These are phyloP conservation scores for Phanerochaete carnosa DNA, from an alignment of 768 basidiomycete genomes.

Conservation along the genomic window DNA sequence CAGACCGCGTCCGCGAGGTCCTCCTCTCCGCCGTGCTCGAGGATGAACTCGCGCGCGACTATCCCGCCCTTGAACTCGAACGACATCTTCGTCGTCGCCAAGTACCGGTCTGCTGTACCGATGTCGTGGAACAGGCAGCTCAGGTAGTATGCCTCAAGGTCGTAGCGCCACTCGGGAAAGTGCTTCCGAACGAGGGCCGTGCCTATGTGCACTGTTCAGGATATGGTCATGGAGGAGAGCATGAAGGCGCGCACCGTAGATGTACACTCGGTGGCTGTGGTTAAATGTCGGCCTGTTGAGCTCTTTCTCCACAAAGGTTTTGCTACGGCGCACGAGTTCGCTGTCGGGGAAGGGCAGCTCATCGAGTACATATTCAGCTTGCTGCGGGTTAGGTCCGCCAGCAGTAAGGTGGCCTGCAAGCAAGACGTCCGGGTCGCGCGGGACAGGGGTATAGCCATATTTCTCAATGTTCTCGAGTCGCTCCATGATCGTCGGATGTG, in stretches of 20 bases:
- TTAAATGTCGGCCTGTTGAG: conserved; percentile 44
- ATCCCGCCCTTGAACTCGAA: conserved; percentile 58
- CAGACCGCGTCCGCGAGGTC: conserved; percentile 52
- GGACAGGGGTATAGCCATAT: conserved; percentile 48
- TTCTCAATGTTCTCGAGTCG: conserved; percentile 7
- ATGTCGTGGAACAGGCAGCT: conserved; percentile 52
- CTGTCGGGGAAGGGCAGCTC: conserved; percentile 45
- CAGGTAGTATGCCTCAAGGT: conserved; percentile 48
- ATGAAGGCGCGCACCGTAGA: conserved; percentile 37
- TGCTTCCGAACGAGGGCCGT: conserved; percentile 43
- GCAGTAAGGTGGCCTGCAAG: conserved; percentile 44
- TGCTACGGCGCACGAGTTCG: conserved; percentile 26
- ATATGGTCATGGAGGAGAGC: background rate
- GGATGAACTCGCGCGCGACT: conserved; percentile 46
- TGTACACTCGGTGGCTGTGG: conserved; percentile 47
- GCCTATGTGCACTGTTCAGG: conserved; percentile 26
- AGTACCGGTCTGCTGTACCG: conserved; percentile 45
- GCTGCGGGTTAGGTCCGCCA: conserved; percentile 38
- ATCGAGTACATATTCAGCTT: conserved; percentile 34
- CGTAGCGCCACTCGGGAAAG: conserved; percentile 45
- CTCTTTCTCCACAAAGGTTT: conserved; percentile 32
- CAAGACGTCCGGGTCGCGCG: conserved; percentile 46
- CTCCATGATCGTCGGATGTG: background rate
- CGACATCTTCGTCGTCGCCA: conserved; percentile 50
- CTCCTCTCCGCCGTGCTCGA: conserved; percentile 38